Evolutionary conservation across 768 basidiomycete species (phyloP), one percentile per base, ranked within the genome.

Genomic region (Lepiota brunneoincarnata): DNA sequence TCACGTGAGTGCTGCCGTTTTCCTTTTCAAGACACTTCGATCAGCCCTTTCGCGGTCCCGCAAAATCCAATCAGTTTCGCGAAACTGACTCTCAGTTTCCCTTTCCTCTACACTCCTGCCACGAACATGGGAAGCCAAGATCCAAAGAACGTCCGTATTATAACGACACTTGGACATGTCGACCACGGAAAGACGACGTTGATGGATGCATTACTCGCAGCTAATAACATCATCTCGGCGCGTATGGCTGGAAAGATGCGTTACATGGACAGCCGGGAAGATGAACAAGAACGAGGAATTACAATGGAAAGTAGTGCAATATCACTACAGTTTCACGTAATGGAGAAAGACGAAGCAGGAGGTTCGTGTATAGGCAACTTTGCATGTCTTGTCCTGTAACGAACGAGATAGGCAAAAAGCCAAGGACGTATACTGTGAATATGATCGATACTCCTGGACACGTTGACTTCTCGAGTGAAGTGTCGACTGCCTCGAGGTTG

Each of bases 391-490:
- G 6, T 35, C 26, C 17, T 37, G 15, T 42, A 21, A 18, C 35
- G 9, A 20, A 7, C 28, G 46, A 48, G 34, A 24, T 46, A 89
- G 89, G 69, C 67, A 77, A 68, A 68, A 70, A 71, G 49, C 74
- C 80, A 23, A 87, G 77, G 65, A 88, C 85, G 20, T 97, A 90
- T 71, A 77, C 89, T 42, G 82, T 98, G 50, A 98, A 97, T 66
- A 87, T 98, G 79, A 96, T 99, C 58, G 97, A 99, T 69, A 98
- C 97, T 0, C 97, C 97, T 14, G 97, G 97, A 3, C 97, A 99
- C 72, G 96, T 99, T 20, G 97, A 98, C 69, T 99, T 99, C 61
- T 95, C 94, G 0, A 93, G 88, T 51, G 97, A 98, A 67, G 97
- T 99, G 0, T 98, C 94, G 1, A 91, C 93, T 1, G 94, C 96